Percentiles rank a stretch among this genome's conserved stretches.
Evolutionary conservation across 2,329 filamentous ascomycete genomes (phyloP).

Genomic region (Fusarium sp.): DNA sequence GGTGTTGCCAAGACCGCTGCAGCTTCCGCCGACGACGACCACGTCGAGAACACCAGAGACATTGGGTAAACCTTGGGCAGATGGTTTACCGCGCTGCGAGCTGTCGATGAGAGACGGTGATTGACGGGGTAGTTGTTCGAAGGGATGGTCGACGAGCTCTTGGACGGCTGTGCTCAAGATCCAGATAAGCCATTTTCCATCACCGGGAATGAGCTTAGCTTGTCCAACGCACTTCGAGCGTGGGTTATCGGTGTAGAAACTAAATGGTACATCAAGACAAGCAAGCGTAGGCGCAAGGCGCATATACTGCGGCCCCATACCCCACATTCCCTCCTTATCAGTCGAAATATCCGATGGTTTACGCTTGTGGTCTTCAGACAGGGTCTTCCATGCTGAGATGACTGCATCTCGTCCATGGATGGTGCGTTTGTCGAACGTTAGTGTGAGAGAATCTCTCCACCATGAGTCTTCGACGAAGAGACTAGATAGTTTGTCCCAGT

Average conservation of each 20-base stretch:
- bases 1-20: background rate
- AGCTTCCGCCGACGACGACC: background rate
- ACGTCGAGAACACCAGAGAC: background rate
- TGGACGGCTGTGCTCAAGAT: background rate
- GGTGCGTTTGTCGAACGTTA: background rate
- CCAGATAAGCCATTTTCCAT: background rate
- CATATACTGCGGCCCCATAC: background rate
- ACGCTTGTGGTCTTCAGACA: background rate
- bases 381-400: background rate
- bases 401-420: background rate
- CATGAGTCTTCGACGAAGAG: background rate
- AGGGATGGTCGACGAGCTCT: background rate
- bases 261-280: background rate
- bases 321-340: background rate
- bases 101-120: background rate
- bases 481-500: background rate
- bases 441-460: background rate
- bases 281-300: background rate
- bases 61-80: background rate
- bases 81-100: background rate
- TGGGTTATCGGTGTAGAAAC: background rate
- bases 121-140: background rate
- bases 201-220: background rate
- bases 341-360: background rate
- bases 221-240: background rate